phyloP scores from a whole-genome alignment of 2,329 filamentous ascomycete species.

The Monosporascus sp. region DNA sequence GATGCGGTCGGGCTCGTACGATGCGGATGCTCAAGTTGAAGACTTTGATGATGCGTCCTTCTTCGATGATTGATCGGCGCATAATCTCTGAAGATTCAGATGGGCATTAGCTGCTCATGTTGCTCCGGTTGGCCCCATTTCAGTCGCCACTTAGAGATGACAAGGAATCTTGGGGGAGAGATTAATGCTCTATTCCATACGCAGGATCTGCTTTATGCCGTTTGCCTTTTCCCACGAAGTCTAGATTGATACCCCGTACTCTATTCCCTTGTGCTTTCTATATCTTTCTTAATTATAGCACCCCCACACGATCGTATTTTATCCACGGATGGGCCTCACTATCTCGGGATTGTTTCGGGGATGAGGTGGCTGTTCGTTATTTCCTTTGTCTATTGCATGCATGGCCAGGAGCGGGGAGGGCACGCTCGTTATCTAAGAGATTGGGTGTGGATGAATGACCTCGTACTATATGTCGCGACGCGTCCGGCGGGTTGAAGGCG shows the following conservation, averaged over 20 bases:
- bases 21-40: conserved; percentile 54
- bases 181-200: conserved; percentile 10
- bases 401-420: background rate
- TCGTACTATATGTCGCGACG: background rate
- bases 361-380: background rate
- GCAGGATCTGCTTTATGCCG: conserved; percentile 12
- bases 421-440: background rate
- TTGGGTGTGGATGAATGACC: background rate
- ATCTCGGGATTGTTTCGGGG: background rate
- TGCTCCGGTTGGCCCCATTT: conserved; percentile 6
- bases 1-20: conserved; percentile 54
- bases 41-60: conserved; percentile 57
- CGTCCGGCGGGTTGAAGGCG: background rate
- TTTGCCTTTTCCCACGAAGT: conserved; percentile 14
- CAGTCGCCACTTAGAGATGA: conserved; percentile 3
- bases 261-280: background rate
- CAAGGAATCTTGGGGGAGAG: conserved; percentile 8
- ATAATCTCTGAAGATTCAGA: background rate
- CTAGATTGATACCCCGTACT: conserved; percentile 21
- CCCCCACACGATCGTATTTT: background rate
- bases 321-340: background rate
- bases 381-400: conserved; percentile 10
- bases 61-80: conserved; percentile 41
- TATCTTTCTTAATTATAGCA: background rate
- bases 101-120: background rate